Evolutionary conservation across 2,329 filamentous ascomycete species (phyloP), one percentile per base, ranked within the genome.

Genomic region (Hypocreales sp.): DNA sequence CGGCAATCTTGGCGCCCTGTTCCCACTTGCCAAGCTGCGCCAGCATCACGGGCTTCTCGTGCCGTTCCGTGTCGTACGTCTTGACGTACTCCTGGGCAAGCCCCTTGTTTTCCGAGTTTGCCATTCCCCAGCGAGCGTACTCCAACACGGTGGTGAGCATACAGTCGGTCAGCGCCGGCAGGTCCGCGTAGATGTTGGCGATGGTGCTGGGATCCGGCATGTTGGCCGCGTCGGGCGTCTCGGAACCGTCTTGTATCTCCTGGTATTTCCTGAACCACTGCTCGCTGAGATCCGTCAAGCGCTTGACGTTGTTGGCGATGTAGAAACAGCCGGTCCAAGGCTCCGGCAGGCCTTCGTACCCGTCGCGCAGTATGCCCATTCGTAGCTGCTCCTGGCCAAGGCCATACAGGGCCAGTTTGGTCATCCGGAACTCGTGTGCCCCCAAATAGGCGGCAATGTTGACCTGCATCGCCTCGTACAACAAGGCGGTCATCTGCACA

Each of bases 281-380:
- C 15, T 63, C 56, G 21, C 61, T 61, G 12, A 77, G 58, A 35
- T 74, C 66, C 15, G 69, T 55, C 11, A 75, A 58, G 12, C 70
- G 67, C 42, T 70, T 68, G 9, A 62, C 42, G 34, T 74, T 75
- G 45, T 73, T 73, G 27, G 71, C 65, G 30, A 74, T 58, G 35
- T 63, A 70, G 23, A 57, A 51, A 37, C 67, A 72, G 11, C 81
- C 84, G 1, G 86, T 94, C 90, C 90, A 98, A 24, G 86, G 79
- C 33, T 81, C 74, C 0, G 78, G 70, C 7, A 94, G 61, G 8
- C 64, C 69, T 13, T 74, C 64, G 42, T 83, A 86, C 24, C 70
- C 67, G 11, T 64, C 56, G 3, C 58, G 54, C 8, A 81, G 51
- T 15, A 82, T 67, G 6, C 77, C 76, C 36, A 76, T 59, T 26